These are phyloP conservation scores for Zygnema circumcarinatum DNA, from an alignment of 139 green algal species.

Conservation along the genomic window DNA sequence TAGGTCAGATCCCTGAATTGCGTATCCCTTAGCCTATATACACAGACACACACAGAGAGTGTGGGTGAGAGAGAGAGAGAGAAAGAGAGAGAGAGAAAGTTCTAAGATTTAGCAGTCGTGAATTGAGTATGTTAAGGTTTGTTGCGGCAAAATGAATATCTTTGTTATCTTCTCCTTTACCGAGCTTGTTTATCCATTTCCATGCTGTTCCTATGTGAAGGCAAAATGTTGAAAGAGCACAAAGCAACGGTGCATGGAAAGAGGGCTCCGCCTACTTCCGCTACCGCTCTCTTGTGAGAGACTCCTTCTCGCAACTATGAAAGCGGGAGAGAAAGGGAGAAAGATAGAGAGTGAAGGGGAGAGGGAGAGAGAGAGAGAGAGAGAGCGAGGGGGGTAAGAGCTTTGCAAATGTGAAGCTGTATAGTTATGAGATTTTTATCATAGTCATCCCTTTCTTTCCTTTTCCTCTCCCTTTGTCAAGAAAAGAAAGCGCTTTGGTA, in stretches of 20 bases:
- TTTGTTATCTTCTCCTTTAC: background rate
- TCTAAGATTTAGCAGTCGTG: too few species aligned
- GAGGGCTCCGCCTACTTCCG: background rate
- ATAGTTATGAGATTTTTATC: too few species aligned
- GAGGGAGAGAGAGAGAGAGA: too few species aligned
- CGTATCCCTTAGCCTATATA: background rate
- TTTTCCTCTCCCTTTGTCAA: too few species aligned
- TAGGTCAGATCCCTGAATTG: too few species aligned
- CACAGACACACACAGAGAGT: background rate
- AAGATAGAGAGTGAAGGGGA: too few species aligned
- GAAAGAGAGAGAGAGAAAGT: too few species aligned
- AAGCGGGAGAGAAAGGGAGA: too few species aligned
- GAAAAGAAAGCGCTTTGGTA: too few species aligned
- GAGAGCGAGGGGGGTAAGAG: too few species aligned
- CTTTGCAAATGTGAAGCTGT: too few species aligned
- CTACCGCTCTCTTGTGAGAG: background rate
- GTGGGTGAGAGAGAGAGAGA: background rate
- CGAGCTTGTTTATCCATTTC: background rate
- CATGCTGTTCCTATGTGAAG: background rate
- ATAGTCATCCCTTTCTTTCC: too few species aligned
- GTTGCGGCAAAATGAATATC: background rate
- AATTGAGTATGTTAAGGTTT: background rate
- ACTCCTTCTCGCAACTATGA: background rate
- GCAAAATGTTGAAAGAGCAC: constrained; percentile 27
- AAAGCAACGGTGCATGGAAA: background rate